Evolutionary conservation across 768 basidiomycete genomes (phyloP).

Genomic region (Amanita molliuscula): DNA sequence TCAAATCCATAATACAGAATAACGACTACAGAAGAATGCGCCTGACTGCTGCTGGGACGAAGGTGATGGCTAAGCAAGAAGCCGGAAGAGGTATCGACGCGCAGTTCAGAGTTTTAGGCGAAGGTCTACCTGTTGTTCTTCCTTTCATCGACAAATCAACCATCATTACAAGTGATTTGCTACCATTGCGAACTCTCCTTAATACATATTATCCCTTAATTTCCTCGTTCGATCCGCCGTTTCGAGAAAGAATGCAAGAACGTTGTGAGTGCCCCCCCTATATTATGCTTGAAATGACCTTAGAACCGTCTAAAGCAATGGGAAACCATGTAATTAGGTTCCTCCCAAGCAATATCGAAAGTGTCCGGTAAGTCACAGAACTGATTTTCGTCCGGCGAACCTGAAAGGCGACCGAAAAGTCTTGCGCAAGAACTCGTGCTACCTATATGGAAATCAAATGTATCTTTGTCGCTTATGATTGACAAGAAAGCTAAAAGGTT

Average conservation of each 20-base stretch:
- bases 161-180: slow-evolving; percentile 49
- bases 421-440: slow-evolving; percentile 73
- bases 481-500: slow-evolving; percentile 96
- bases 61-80: slow-evolving; percentile 88
- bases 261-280: slow-evolving; percentile 32
- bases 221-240: slow-evolving; percentile 49
- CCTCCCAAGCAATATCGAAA: slow-evolving; percentile 11
- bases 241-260: slow-evolving; percentile 40
- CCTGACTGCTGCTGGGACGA: slow-evolving; percentile 88
- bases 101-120: slow-evolving; percentile 70
- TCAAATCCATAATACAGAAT: slow-evolving; percentile 66
- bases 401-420: slow-evolving; percentile 24
- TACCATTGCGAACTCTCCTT: slow-evolving; percentile 55
- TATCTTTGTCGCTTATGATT: slow-evolving; percentile 83
- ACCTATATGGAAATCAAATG: slow-evolving; percentile 93
- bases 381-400: too few species aligned
- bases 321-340: slow-evolving; percentile 74
- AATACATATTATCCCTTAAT: slow-evolving; percentile 74
- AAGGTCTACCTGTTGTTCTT: slow-evolving; percentile 78
- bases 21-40: slow-evolving; percentile 83
- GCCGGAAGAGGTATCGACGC: slow-evolving; percentile 47
- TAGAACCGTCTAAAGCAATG: slow-evolving; percentile 26
- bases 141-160: slow-evolving; percentile 62
- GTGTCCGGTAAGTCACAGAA: neutral
- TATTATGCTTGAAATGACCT: neutral